These are phyloP conservation scores for Sphaerostilbella broomeana DNA, from an alignment of 2,329 filamentous ascomycete genomes.

Conservation along the genomic window DNA sequence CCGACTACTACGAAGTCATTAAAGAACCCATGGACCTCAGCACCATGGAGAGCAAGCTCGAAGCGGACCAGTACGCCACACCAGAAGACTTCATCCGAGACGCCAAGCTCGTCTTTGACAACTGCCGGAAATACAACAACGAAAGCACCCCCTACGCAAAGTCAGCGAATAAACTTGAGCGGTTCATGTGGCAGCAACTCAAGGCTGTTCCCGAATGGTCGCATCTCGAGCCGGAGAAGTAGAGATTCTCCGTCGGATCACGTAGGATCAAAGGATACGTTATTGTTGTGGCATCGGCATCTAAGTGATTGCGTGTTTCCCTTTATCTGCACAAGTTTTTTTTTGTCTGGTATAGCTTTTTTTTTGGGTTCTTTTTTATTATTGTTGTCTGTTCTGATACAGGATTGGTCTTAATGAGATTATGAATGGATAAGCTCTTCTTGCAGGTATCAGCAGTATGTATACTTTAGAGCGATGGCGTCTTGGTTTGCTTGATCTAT, in stretches of 20 bases:
- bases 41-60: conserved; percentile 93
- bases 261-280: too few relatives aligned
- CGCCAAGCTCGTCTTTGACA: conserved; percentile 83
- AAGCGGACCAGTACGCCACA: conserved; percentile 83
- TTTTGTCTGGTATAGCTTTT: neutral
- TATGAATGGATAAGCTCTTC: neutral
- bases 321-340: neutral
- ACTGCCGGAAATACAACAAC: conserved; percentile 94
- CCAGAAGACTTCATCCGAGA: conserved; percentile 92
- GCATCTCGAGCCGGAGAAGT: conserved; percentile 46
- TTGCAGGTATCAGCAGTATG: neutral
- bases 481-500: conserved; percentile 1
- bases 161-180: conserved; percentile 84
- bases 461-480: conserved; percentile 5
- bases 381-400: too few relatives aligned
- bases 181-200: conserved; percentile 93
- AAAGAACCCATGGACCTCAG: conserved; percentile 94
- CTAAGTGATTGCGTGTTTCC: neutral
- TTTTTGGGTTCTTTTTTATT: too few relatives aligned
- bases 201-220: conserved; percentile 92
- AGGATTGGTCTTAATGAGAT: too few relatives aligned
- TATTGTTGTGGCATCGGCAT: conserved; percentile 2
- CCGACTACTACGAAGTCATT: conserved; percentile 99
- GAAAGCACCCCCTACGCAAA: conserved; percentile 94
- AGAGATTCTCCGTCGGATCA: conserved; percentile 21